Base-by-base conservation (phyloP, 176 grass and related monocot genomes). In the Eragrostis nindensis region DNA sequence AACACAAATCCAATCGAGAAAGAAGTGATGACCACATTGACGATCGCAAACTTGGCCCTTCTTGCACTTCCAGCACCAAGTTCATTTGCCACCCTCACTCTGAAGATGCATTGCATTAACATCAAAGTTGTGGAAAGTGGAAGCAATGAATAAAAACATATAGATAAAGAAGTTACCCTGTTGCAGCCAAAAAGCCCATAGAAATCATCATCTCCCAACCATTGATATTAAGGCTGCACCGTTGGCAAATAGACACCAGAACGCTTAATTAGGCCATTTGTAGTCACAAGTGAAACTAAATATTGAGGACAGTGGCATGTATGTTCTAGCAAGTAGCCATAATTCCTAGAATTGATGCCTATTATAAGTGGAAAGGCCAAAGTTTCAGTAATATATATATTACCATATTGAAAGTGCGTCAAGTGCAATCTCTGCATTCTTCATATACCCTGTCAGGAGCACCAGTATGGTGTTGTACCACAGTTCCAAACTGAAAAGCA, bases 161-260 rank as follows among this genome's bases (percentile, higher is more conserved):
- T 71, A 57, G 21, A 68, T 6, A 24, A 78, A 17, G 0, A 70
- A 5, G 17, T 21, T 83, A 97, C 95, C 95, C 95, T 60, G 78
- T 87, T 67, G 92, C 88, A 22, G 81, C 71, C 70, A 95, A 59
- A 46, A 98, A 94, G 45, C 92, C 92, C 0, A 98, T 25, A 19
- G 92, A 89, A 19, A 95, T 91, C 92, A 98, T 98, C 92, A 94
- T 94, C 81, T 95, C 88, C 96, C 90, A 98, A n/a, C 90, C 96
- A 53, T 93, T 98, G 82, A 95, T 98, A 17, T 95, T 98, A 39
- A 98, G 71, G 86, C 95, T 95, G 80, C 76, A 59, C 45, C 50
- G 66, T 59, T 83, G 48, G 56, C 14, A 72, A 47, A 41, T 15
- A 76, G 26, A 56, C 25, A 49, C 7, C 22, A 41, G 24, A 63